These are phyloP conservation scores for Suhomyces terraborum DNA, from an alignment of 1,139 yeast species.

Conservation along the genomic window DNA sequence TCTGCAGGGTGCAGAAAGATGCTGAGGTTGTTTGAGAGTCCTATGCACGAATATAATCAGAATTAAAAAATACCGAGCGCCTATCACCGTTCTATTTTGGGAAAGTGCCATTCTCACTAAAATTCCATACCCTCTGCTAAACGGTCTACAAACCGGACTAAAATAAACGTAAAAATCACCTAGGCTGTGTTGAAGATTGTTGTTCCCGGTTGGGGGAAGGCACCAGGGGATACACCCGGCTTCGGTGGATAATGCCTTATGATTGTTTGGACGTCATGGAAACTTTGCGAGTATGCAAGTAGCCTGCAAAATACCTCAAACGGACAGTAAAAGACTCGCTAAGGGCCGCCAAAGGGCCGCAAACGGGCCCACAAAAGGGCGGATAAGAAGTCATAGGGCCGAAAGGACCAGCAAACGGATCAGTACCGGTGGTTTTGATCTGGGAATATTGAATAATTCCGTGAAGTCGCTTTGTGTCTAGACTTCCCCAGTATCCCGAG, in stretches of 20 bases:
- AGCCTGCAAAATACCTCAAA: too few relatives aligned
- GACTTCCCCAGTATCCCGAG: too few relatives aligned
- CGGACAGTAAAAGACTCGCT: too few relatives aligned
- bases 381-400: too few relatives aligned
- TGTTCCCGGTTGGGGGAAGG: background rate
- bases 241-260: conserved; percentile 1
- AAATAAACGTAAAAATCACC: background rate
- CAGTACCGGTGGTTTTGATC: too few relatives aligned
- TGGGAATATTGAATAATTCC: too few relatives aligned
- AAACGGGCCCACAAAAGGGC: too few relatives aligned
- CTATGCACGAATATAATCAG: background rate
- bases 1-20: conserved; percentile 10
- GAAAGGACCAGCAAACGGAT: too few relatives aligned
- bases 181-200: conserved; percentile 1
- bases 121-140: conserved; percentile 2
- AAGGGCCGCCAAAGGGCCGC: too few relatives aligned
- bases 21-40: background rate
- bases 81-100: conserved; percentile 3
- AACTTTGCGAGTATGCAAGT: background rate
- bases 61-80: conserved; percentile 3
- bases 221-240: background rate
- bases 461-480: too few relatives aligned
- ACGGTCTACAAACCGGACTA: conserved; percentile 5
- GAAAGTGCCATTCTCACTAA: conserved; percentile 4
- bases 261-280: background rate